Base-by-base conservation (phyloP, 495 filamentous ascomycete genomes). In the Penicillium dipodomyicola region DNA sequence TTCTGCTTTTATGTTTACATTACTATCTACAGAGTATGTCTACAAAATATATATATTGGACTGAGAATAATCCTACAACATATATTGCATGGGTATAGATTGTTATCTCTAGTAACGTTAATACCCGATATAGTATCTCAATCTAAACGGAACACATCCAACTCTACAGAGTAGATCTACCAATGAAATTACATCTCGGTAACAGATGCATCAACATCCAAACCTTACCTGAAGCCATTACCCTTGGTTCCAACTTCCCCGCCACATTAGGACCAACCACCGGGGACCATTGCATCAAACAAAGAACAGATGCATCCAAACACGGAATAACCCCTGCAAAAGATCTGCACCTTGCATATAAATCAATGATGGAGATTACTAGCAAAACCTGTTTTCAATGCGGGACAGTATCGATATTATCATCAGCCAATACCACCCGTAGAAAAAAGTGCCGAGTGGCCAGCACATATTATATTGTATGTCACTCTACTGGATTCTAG, bases 331-430 rank as follows among this genome's bases (percentile, higher is more conserved):
- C 52, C 65, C 65, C 62, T 67, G 62, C 52, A 58, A 55, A n/a
- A 11, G 65, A 65, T 63, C 62, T 60, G 54, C 65, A 43, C 17
- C 49, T 17, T 61, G 59, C 65, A 67, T 63, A 37, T 33, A 25
- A 32, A 47, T 49, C 46, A 56, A 52, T 15, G 49, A 56, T 30
- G 8, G 39, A 57, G 49, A 65, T 65, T 67, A 59, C 62, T 46
- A 20, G 23, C 32, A 17, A 10, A 27, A 29, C 52, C 32, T n/a
- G 19, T 25, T 40, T 54, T 46, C 4, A 19, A 25, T 45, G 41
- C 39, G 25, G 25, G 35, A 40, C 33, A 19, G 4, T 6, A 9
- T 32, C 17, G 32, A 47, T 20, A 14, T 54, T 8, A 33, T 15
- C 27, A 23, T 45, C 29, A 10, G 23, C 49, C 49, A 52, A 52